phyloP scores from a whole-genome alignment of 106 monocot species.

The Alisma plantagoaquatica region DNA sequence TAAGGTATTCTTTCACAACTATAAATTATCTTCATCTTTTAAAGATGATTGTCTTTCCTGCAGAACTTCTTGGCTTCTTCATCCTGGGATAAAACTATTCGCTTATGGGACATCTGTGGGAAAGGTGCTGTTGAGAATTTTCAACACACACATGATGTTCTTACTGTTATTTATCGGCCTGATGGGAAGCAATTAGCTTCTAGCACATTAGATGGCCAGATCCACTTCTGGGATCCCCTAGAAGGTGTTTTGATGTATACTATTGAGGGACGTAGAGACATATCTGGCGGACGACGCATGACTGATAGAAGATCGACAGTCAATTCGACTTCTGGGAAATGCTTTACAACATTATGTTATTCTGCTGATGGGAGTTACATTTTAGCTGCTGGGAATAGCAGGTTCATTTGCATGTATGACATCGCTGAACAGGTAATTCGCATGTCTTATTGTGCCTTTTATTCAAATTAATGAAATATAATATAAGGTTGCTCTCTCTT shows the following conservation, averaged over 20 bases:
- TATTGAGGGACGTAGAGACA: slow-evolving; percentile 95
- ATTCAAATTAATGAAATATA: no score
- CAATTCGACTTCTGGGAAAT: slow-evolving; percentile 81
- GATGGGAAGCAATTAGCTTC: slow-evolving; percentile 96
- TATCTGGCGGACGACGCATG: slow-evolving; percentile 89
- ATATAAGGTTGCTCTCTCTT: no score
- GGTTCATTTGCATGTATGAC: slow-evolving; percentile 99
- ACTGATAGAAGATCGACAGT: slow-evolving; percentile 81
- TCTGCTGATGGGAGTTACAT: slow-evolving; percentile 96
- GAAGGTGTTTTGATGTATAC: slow-evolving; percentile 81
- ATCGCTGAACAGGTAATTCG: slow-evolving; percentile 92
- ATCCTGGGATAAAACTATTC: slow-evolving; percentile 98
- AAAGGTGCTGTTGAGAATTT: slow-evolving; percentile 95
- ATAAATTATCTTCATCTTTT: not conserved
- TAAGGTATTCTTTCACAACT: not conserved
- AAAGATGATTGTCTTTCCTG: not conserved
- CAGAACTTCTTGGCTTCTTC: slow-evolving; percentile 87
- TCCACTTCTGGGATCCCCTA: slow-evolving; percentile 92
- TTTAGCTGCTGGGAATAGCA: slow-evolving; percentile 93
- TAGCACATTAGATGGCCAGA: slow-evolving; percentile 91
- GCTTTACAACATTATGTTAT: slow-evolving; percentile 91
- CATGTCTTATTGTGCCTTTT: no score
- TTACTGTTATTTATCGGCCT: slow-evolving; percentile 86
- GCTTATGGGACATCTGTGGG: slow-evolving; percentile 91
- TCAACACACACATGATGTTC: slow-evolving; percentile 90